Conservation (phyloP, 225 moss, liverwort and hornwort genomes). For the Sphagnum tenellum region DNA sequence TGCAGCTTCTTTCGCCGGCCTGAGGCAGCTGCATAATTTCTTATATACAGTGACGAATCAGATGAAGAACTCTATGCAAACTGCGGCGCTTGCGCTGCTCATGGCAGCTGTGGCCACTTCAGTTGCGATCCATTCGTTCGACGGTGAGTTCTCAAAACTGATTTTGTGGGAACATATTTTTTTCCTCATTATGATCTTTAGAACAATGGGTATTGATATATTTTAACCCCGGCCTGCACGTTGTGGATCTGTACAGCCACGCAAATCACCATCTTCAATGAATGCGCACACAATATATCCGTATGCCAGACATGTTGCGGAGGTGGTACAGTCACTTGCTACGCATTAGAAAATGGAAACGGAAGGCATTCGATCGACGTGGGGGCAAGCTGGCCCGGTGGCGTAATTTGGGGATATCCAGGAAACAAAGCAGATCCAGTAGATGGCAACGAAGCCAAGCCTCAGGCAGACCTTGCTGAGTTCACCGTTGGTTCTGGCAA, state of each 20-base stretch:
- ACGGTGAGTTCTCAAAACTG: too few species aligned
- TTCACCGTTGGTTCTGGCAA: too few species aligned
- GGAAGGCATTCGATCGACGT: neutral
- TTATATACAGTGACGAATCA: too few species aligned
- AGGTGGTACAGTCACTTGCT: neutral
- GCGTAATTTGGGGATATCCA: slow-evolving; percentile 40
- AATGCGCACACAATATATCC: slow-evolving; percentile 19
- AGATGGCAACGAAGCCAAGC: slow-evolving; percentile 26
- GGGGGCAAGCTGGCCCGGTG: slow-evolving; percentile 27
- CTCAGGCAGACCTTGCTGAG: slow-evolving; percentile 41
- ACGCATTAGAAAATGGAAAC: neutral
- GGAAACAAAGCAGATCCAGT: slow-evolving; percentile 5
- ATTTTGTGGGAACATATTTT: too few species aligned
- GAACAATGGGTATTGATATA: too few species aligned
- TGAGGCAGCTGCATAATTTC: too few species aligned
- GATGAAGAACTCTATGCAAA: too few species aligned
- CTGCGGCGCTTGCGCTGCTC: too few species aligned
- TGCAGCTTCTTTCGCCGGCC: too few species aligned
- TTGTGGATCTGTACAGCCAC: slow-evolving; percentile 12
- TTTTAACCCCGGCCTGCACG: neutral
- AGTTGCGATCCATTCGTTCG: too few species aligned
- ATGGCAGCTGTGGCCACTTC: too few species aligned
- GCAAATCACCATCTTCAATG: slow-evolving; percentile 23
- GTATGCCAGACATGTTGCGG: slow-evolving; percentile 5
- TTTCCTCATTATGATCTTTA: too few species aligned